phyloP scores from a whole-genome alignment of 2,329 filamentous ascomycete species.

The Scortechinia acanthostroma region DNA sequence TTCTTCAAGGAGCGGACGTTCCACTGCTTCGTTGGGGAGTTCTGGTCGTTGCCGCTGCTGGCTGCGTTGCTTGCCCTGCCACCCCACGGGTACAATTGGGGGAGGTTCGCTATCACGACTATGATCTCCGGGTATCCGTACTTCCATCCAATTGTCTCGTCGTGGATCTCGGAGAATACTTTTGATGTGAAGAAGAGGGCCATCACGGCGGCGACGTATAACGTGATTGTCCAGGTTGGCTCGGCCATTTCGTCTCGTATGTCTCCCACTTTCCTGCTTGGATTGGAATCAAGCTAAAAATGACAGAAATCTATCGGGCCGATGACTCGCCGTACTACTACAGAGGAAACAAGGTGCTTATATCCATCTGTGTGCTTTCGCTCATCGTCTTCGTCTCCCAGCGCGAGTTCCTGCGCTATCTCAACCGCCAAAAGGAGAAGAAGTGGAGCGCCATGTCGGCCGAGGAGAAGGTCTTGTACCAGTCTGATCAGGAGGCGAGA shows the following conservation, averaged over 20 bases:
- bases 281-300: background rate
- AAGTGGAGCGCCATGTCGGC: slow-evolving; percentile 34
- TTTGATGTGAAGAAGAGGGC: slow-evolving; percentile 40
- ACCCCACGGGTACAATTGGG: slow-evolving; percentile 37
- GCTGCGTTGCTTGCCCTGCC: slow-evolving; percentile 41
- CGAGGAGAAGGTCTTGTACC: slow-evolving; percentile 34
- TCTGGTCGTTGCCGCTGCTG: slow-evolving; percentile 42
- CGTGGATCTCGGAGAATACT: slow-evolving; percentile 40
- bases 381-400: slow-evolving; percentile 39
- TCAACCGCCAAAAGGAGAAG: slow-evolving; percentile 39
- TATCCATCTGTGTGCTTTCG: slow-evolving; percentile 39
- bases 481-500: slow-evolving; percentile 29
- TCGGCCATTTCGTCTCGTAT: slow-evolving; percentile 18
- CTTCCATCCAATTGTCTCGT: slow-evolving; percentile 37
- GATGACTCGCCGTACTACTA: slow-evolving; percentile 48
- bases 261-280: background rate
- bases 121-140: slow-evolving; percentile 40
- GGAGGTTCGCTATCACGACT: slow-evolving; percentile 38
- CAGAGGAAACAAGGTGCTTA: slow-evolving; percentile 45
- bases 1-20: slow-evolving; percentile 44
- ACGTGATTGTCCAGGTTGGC: slow-evolving; percentile 36
- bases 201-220: slow-evolving; percentile 36
- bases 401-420: slow-evolving; percentile 28
- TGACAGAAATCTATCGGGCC: slow-evolving; percentile 31
- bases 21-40: slow-evolving; percentile 39